Conservation (phyloP, 345 rosid species). For the Fremontodendron californicum region DNA sequence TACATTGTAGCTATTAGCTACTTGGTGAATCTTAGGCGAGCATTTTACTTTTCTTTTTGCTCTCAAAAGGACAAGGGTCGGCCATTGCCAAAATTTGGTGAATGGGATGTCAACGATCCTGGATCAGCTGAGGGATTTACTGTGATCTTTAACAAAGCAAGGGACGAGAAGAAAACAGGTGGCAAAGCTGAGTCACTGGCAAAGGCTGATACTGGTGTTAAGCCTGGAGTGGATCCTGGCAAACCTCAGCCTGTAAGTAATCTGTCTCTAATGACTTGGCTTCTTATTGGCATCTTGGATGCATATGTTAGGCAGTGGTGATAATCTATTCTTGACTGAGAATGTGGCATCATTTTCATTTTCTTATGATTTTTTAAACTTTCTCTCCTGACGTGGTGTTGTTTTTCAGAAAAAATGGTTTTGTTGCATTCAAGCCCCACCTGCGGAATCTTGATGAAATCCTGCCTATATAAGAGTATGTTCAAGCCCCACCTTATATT, state of each 20-base stretch:
- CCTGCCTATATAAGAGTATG: constrained; percentile 22
- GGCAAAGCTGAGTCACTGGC: constrained; percentile 55
- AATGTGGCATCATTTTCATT: background rate
- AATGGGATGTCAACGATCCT: constrained; percentile 95
- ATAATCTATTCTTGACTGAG: no score
- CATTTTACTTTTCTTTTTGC: constrained; percentile 3
- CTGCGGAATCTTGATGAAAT: constrained; percentile 56
- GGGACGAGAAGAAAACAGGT: constrained; percentile 92
- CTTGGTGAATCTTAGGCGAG: background rate
- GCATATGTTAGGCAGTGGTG: background rate
- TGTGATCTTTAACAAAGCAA: constrained; percentile 86
- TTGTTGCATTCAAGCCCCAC: constrained; percentile 72
- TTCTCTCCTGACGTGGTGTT: background rate
- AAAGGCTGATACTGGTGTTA: constrained; percentile 42
- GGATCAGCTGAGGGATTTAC: constrained; percentile 94
- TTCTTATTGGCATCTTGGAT: background rate
- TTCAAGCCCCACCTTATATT: constrained; percentile 35
- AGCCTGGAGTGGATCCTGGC: constrained; percentile 53
- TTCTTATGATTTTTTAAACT: background rate
- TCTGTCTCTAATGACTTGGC: constrained; percentile 13
- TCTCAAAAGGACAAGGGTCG: constrained; percentile 61
- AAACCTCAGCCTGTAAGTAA: constrained; percentile 74
- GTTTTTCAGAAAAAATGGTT: constrained; percentile 83
- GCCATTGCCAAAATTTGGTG: constrained; percentile 92
- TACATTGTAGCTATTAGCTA: background rate